A percentile compares a stretch with the other conserved stretches of the same genome.
Conservation (phyloP, 345 rosid genomes). For the Boechera divaricarpa region DNA sequence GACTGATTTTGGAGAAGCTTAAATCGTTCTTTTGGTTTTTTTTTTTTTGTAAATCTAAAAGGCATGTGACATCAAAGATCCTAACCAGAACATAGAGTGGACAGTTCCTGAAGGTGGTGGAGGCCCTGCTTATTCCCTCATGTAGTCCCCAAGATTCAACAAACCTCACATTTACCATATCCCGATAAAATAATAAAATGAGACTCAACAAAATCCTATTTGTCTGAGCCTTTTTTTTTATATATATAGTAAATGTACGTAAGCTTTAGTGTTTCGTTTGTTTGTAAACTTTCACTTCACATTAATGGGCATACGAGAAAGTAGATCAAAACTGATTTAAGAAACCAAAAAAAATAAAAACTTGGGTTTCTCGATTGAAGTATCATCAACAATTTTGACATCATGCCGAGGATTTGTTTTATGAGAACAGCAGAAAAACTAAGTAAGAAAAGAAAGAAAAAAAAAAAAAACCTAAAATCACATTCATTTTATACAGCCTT, state of each 20-base stretch:
- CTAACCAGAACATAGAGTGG: constrained; percentile 94
- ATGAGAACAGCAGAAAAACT: background rate
- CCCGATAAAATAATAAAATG: constrained; percentile 11
- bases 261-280: background rate
- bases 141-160: constrained; percentile 50
- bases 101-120: constrained; percentile 98
- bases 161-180: background rate
- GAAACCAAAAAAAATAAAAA: background rate
- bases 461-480: background rate
- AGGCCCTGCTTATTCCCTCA: constrained; percentile 84
- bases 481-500: constrained; percentile 29
- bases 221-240: background rate
- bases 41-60: background rate
- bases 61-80: constrained; percentile 94
- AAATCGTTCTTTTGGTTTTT: background rate
- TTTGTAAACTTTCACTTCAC: background rate
- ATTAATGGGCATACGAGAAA: background rate
- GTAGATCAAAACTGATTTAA: background rate
- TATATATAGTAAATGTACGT: background rate
- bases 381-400: background rate
- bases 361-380: background rate
- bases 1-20: background rate
- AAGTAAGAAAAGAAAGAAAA: background rate
- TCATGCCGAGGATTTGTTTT: background rate
- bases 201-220: background rate